Evolutionary conservation across 1,284 basidiomycete species (phyloP), one percentile per base, ranked within the genome.

Genomic region (Pascua sp.): DNA sequence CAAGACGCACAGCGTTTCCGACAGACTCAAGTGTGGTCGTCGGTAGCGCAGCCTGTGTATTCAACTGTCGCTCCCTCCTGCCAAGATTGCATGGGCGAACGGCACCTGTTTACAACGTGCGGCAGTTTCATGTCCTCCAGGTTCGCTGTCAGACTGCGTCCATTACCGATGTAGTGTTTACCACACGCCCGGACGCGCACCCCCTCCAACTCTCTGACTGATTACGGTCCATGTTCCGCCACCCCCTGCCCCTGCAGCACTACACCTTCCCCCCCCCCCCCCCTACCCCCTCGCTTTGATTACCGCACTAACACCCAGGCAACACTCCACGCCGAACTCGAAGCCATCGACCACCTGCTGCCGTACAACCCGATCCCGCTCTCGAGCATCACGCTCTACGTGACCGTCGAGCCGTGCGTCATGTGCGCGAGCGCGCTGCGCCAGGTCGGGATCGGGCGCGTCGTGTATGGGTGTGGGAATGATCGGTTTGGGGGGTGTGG

Each of bases 361-460:
- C 82, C 86, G 0, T 81, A 86, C 67, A 65, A 73, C 74, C 81
- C 67, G 47, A 71, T 50, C 77, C 88, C 91, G 4, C 83, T 98
- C 44, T 82, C 82, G 1, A 81, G 84, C 12, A 94, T 91, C 18
- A 91, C 86, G 2, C 85, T 98, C 16, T 99, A 98, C 74, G 96
- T 98, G 53, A 98, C 96, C 0, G 94, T 99, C 53, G 96, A 99
- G 78, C 96, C 96, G 0, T 99, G 96, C 76, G 91, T 98, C 71
- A 98, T 99, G 96, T 99, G 96, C 67, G 91, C 93, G 5, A 91
- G 90, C 36, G 96, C 95, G 7, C 81, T 98, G 47, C 84, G 95
- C 50, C 95, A 98, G 77, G 79, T 95, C 59, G 94, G 95, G 8
- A 93, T 99, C 69, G 85, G 86, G 56, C 83, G 88, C 57, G 95